A percentile compares a stretch with the other conserved stretches of the same genome.
Evolutionary conservation across 768 basidiomycete species (phyloP).

Genomic region (Mycena kentingensis): DNA sequence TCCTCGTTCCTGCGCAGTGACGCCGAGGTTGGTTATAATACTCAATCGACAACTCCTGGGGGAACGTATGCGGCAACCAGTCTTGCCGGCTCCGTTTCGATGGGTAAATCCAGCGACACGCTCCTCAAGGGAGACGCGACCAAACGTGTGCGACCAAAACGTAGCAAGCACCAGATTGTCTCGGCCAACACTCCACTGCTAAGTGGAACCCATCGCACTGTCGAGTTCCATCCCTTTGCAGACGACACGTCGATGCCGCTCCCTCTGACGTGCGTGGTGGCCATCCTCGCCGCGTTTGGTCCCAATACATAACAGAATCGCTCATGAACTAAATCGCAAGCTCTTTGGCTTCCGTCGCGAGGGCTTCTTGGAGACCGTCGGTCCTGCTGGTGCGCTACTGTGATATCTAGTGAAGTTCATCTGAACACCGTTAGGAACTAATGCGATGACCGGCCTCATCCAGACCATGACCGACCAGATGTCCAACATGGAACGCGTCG

Average conservation of each 20-base stretch:
- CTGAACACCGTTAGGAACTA: slow-evolving; percentile 52
- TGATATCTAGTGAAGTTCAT: not conserved
- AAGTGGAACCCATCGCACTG: slow-evolving; percentile 49
- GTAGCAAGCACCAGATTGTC: slow-evolving; percentile 60
- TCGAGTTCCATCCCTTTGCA: slow-evolving; percentile 62
- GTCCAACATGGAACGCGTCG: slow-evolving; percentile 86
- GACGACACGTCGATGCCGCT: slow-evolving; percentile 71
- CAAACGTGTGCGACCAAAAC: slow-evolving; percentile 69
- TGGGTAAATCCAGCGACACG: slow-evolving; percentile 41
- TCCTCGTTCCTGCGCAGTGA: slow-evolving; percentile 54
- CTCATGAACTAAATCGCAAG: slow-evolving; percentile 72
- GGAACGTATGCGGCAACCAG: slow-evolving; percentile 47
- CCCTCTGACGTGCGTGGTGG: slow-evolving; percentile 65
- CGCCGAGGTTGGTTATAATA: slow-evolving; percentile 45
- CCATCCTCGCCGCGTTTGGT: not conserved
- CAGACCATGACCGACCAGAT: slow-evolving; percentile 85
- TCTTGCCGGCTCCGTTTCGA: slow-evolving; percentile 30
- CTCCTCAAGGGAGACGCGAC: slow-evolving; percentile 49
- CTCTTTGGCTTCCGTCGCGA: slow-evolving; percentile 77
- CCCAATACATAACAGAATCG: slow-evolving; percentile 51
- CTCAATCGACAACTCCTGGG: slow-evolving; percentile 32
- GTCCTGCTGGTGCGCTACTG: slow-evolving; percentile 69
- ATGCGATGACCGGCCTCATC: slow-evolving; percentile 75
- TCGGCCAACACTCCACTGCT: slow-evolving; percentile 65
- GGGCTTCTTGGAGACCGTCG: slow-evolving; percentile 85